A percentile compares a stretch with the other conserved stretches of the same genome.
These are phyloP conservation scores for Parietaria judaica DNA, from an alignment of 306 rosid species.

Conservation along the genomic window DNA sequence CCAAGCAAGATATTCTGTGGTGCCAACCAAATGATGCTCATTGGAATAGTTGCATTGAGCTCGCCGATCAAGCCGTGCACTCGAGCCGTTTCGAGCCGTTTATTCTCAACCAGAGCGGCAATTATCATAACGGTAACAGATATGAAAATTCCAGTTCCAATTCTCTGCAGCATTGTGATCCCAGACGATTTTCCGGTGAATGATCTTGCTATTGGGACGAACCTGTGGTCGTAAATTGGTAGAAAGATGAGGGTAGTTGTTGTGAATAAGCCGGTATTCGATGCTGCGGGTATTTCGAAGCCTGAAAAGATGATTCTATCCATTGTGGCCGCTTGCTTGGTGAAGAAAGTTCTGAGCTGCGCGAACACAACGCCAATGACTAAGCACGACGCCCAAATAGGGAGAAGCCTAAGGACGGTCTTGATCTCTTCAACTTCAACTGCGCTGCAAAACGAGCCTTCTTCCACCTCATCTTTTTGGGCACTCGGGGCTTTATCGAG, in stretches of 20 bases:
- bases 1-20: constrained; percentile 49
- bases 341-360: constrained; percentile 32
- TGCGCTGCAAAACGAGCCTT: constrained; percentile 13
- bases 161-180: constrained; percentile 55
- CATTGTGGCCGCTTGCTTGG: constrained; percentile 37
- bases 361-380: constrained; percentile 23
- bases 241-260: constrained; percentile 21
- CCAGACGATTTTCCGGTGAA: constrained; percentile 44
- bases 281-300: constrained; percentile 35
- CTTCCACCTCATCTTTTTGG: not conserved
- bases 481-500: constrained; percentile 4
- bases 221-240: constrained; percentile 37
- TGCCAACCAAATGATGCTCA: constrained; percentile 57
- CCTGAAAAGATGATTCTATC: constrained; percentile 32
- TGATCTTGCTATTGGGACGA: constrained; percentile 40
- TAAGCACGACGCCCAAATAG: constrained; percentile 34
- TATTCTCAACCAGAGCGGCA: constrained; percentile 47
- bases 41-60: constrained; percentile 36
- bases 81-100: constrained; percentile 38
- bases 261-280: constrained; percentile 29
- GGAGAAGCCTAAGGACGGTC: constrained; percentile 25
- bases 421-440: constrained; percentile 38
- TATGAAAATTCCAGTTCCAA: constrained; percentile 47
- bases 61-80: constrained; percentile 33
- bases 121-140: constrained; percentile 21